Conservation (phyloP, 441 rosid species). For the Dalechampia spathulata region DNA sequence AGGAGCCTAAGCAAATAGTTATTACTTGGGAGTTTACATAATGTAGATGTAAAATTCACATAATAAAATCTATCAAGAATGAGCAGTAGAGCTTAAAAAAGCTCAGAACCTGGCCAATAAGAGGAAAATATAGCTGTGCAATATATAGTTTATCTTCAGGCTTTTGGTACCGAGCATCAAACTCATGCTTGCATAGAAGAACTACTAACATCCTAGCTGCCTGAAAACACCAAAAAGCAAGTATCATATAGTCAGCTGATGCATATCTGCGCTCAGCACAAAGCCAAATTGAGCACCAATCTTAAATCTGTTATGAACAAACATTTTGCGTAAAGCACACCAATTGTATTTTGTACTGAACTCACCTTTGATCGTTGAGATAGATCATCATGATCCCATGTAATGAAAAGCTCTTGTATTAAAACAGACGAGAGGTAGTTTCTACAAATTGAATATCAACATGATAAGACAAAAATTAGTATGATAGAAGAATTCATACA, state of each 20-base stretch:
- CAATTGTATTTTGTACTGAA: neutral
- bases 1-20: neutral
- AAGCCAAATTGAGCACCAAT: neutral
- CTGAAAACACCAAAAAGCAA: constrained; percentile 24
- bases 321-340: neutral
- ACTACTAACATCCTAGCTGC: constrained; percentile 95
- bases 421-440: constrained; percentile 94
- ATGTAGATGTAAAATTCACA: neutral
- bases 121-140: constrained; percentile 92
- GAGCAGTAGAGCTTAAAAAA: neutral
- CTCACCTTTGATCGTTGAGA: constrained; percentile 90
- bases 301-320: neutral
- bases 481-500: neutral
- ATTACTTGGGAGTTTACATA: neutral
- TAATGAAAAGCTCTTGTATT: constrained; percentile 94
- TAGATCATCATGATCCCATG: constrained; percentile 98
- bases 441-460: constrained; percentile 49
- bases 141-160: constrained; percentile 98
- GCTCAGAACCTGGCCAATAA: constrained; percentile 77
- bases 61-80: neutral
- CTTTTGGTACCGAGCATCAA: constrained; percentile 97
- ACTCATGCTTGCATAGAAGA: constrained; percentile 95
- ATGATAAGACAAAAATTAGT: constrained; percentile 17
- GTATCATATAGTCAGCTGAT: neutral
- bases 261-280: neutral